Evolutionary conservation across 2,329 filamentous ascomycete genomes (phyloP).

Genomic region (Apiospora kogelbergensis): DNA sequence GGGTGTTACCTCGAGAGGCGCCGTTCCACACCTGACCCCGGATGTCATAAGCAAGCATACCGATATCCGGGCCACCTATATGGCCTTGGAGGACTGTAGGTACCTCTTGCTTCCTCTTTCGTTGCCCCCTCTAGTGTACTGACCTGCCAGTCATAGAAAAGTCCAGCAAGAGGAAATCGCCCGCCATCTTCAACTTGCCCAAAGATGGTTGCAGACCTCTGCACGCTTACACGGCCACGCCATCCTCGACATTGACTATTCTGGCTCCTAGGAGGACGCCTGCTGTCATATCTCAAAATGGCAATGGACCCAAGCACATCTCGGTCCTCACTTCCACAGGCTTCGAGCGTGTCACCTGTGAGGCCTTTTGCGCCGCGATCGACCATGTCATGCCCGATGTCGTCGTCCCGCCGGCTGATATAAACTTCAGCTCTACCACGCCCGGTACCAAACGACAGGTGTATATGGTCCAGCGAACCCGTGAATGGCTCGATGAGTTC

Average conservation of each 20-base stretch:
- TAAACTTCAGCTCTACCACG: constrained; percentile 48
- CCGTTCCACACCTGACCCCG: constrained; percentile 83
- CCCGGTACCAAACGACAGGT: constrained; percentile 71
- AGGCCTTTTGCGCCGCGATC: constrained; percentile 67
- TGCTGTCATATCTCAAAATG: constrained; percentile 68
- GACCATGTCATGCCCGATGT: constrained; percentile 75
- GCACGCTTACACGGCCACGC: constrained; percentile 74
- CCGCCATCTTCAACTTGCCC: constrained; percentile 48
- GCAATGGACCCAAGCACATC: constrained; percentile 70
- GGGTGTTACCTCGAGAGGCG: constrained; percentile 77
- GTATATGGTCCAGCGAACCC: constrained; percentile 84
- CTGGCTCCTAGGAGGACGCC: constrained; percentile 78
- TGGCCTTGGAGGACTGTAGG: constrained; percentile 92
- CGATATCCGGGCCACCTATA: constrained; percentile 68
- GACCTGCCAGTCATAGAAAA: constrained; percentile 52
- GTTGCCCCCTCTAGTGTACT: constrained; percentile 2
- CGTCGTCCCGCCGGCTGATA: constrained; percentile 74
- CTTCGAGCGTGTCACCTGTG: constrained; percentile 68
- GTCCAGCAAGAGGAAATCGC: constrained; percentile 38
- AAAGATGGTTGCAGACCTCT: constrained; percentile 51
- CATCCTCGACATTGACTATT: constrained; percentile 64
- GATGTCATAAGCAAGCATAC: constrained; percentile 73
- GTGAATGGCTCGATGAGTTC: constrained; percentile 75
- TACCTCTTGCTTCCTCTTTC: constrained; percentile 11
- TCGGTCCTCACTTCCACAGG: constrained; percentile 85